These are phyloP conservation scores for Backusella tarrabulga DNA, from an alignment of 192 early-diverging fungal genomes.

Conservation along the genomic window DNA sequence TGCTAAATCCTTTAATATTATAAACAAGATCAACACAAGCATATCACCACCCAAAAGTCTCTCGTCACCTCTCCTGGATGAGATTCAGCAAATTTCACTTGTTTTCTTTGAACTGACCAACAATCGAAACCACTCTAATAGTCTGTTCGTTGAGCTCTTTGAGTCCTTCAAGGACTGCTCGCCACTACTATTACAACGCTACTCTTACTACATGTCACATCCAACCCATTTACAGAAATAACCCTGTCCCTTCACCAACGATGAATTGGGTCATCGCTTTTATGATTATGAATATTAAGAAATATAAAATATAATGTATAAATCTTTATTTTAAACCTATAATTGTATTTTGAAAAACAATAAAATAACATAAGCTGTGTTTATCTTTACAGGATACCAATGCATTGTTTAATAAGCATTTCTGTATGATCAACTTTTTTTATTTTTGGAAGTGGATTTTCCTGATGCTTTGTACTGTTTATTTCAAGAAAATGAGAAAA, in stretches of 20 bases:
- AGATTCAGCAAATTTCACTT: constrained; percentile 49
- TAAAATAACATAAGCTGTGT: too few relatives aligned
- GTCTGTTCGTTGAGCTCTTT: not conserved
- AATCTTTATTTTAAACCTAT: not conserved
- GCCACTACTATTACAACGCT: not conserved
- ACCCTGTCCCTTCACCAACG: constrained; percentile 15
- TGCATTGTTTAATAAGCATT: too few relatives aligned
- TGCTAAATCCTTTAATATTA: constrained; percentile 30
- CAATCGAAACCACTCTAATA: not conserved
- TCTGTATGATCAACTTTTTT: too few relatives aligned
- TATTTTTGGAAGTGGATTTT: too few relatives aligned
- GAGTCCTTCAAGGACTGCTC: constrained; percentile 13
- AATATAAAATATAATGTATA: not conserved
- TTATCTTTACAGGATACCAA: too few relatives aligned
- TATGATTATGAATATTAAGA: not conserved
- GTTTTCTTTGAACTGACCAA: constrained; percentile 48
- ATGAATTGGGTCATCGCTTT: not conserved
- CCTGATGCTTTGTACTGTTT: too few relatives aligned
- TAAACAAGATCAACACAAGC: not conserved
- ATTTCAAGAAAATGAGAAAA: too few relatives aligned
- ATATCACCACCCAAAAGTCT: constrained; percentile 19
- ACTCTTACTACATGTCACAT: constrained; percentile 15
- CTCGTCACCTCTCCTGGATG: constrained; percentile 47
- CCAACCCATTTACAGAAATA: constrained; percentile 19
- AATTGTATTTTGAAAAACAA: too few relatives aligned